Percentiles rank a stretch among this genome's conserved stretches.
phyloP scores from a whole-genome alignment of 306 rosid genomes.

The Castanospermum australe region DNA sequence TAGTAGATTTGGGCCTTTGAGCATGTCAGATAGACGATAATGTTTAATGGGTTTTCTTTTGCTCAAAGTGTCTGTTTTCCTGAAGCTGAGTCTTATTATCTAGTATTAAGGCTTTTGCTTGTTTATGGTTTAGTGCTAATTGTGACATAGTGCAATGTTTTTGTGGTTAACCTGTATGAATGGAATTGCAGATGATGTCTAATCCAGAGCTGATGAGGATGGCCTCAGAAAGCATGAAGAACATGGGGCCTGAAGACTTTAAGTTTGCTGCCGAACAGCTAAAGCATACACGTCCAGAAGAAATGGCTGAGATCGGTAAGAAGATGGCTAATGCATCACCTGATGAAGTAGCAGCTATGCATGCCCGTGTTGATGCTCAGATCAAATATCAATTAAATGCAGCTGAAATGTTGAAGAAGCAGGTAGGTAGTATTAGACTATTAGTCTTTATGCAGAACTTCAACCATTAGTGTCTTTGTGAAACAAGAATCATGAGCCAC shows the following conservation, averaged over 20 bases:
- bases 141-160: neutral
- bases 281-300: conserved; percentile 86
- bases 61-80: neutral
- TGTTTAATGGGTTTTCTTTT: neutral
- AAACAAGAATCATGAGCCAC: neutral
- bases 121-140: neutral
- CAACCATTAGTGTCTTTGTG: neutral
- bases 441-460: neutral
- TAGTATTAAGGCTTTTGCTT: neutral
- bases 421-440: conserved; percentile 41
- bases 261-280: conserved; percentile 84
- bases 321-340: conserved; percentile 85
- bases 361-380: conserved; percentile 68
- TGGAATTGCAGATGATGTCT: conserved; percentile 79
- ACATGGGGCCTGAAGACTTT: conserved; percentile 79
- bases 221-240: conserved; percentile 96
- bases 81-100: neutral
- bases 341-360: conserved; percentile 83
- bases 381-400: conserved; percentile 63
- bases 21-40: neutral
- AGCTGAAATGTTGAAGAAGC: conserved; percentile 87
- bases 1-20: neutral
- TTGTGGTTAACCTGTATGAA: neutral
- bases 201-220: conserved; percentile 89
- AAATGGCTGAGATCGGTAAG: conserved; percentile 92